Conservation (phyloP, 1,139 yeast genomes). For the Candida pseudocylindracea region DNA sequence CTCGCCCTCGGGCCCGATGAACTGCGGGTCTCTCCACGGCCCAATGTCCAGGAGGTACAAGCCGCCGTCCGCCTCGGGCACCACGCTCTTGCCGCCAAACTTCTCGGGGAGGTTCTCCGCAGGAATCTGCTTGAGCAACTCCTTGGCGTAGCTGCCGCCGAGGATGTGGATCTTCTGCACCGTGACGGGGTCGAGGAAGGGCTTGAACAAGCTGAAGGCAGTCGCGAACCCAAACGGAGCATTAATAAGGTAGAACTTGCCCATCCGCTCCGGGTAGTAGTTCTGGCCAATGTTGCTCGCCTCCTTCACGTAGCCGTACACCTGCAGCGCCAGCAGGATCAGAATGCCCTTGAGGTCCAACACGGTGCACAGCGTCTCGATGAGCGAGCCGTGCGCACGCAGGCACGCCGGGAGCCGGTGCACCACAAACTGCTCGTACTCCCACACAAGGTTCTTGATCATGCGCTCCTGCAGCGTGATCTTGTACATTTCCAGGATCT, state of each 20-base stretch:
- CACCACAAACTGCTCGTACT: conserved; percentile 73
- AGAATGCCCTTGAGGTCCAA: conserved; percentile 91
- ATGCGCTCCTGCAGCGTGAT: conserved; percentile 90
- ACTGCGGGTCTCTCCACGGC: conserved; percentile 88
- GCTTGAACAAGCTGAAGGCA: conserved; percentile 77
- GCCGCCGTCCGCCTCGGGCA: conserved; percentile 35
- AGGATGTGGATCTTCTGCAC: conserved; percentile 84
- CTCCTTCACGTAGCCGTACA: conserved; percentile 70
- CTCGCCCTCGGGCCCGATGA: conserved; percentile 72
- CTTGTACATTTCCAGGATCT: conserved; percentile 77
- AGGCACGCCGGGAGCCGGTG: conserved; percentile 90
- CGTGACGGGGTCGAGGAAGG: conserved; percentile 95
- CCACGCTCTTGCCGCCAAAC: conserved; percentile 68
- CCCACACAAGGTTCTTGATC: conserved; percentile 94
- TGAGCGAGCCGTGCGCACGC: conserved; percentile 50
- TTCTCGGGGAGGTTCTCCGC: conserved; percentile 76
- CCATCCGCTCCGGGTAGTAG: conserved; percentile 99
- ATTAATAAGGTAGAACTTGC: conserved; percentile 84
- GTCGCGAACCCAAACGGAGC: conserved; percentile 96
- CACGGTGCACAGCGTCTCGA: conserved; percentile 93
- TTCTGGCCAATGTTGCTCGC: conserved; percentile 91
- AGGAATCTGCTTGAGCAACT: conserved; percentile 79
- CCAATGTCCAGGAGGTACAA: conserved; percentile 80
- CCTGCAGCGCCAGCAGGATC: conserved; percentile 63
- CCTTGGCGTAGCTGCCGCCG: conserved; percentile 59